Base-by-base conservation (phyloP, 257 asterid species). In the Parsonsia alboflavescens region DNA sequence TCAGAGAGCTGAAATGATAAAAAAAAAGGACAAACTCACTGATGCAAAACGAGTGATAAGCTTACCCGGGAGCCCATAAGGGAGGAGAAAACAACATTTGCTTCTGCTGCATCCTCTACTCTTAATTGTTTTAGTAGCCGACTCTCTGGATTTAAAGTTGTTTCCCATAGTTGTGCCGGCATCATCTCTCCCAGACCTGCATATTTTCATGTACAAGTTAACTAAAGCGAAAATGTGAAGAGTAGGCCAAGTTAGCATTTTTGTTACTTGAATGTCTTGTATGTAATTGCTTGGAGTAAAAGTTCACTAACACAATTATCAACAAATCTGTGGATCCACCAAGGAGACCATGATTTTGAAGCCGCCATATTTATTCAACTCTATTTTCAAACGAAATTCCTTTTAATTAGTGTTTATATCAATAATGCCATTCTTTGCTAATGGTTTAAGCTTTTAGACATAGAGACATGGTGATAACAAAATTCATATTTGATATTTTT, bases 141-240 rank as follows among this genome's bases (percentile, higher is more conserved):
- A 28, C 85, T 83, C 67, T 92, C 96, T 11, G 98, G 99, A 82
- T 88, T 88, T 76, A 95, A 72, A 22, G 99, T 95, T 69, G 99
- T 95, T 76, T 95, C 98, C 99, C 99, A 95, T n/a, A 95, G 90
- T 88, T 95, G 99, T 33, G 28, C 12, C n/a, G 99, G 97, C 99
- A 95, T 95, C 99, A 95, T 95, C 84, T 95, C 99, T 70, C 99
- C 99, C 87, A 95, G 80, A 28, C 99, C 99, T 95, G 91, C 78
- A 80, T 24, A 77, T 69, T 76, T 70, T 53, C 73, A 78, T 21
- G 22, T 68, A 22, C 22, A 42, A 42, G 36, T 22, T 68, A 68
- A 30, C 24, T 13, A 39, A 13, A 45, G 19, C 11, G 10, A 22
- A 66, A 39, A 36, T 4, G 24, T 24, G 52, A 5, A 66, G 48